These are phyloP conservation scores for Coemansia sp. DNA, from an alignment of 192 early-diverging fungal genomes.

Conservation along the genomic window DNA sequence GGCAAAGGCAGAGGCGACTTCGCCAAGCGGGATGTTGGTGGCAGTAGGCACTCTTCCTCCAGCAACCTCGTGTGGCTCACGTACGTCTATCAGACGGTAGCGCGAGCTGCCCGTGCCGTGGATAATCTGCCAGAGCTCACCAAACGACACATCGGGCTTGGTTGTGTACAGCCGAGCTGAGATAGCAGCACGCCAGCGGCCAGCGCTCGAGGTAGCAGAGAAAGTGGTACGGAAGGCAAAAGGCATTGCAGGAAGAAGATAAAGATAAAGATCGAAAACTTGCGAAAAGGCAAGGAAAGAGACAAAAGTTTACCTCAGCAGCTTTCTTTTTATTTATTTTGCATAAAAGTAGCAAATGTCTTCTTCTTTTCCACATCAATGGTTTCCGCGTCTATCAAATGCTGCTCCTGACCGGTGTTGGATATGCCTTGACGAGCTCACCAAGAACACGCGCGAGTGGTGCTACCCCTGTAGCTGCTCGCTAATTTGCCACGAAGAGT, in stretches of 20 bases:
- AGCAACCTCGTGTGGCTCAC: constrained; percentile 60
- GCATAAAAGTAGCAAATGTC: too few species aligned
- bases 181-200: background rate
- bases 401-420: constrained; percentile 55
- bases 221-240: background rate
- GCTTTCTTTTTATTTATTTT: background rate
- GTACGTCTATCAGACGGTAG: constrained; percentile 65
- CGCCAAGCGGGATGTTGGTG: constrained; percentile 64
- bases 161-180: constrained; percentile 27
- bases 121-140: constrained; percentile 43
- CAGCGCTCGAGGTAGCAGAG: background rate
- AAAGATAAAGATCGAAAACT: background rate
- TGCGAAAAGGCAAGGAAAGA: background rate
- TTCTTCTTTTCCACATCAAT: background rate
- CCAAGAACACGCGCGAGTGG: constrained; percentile 61
- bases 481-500: constrained; percentile 74
- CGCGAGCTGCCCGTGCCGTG: constrained; percentile 30
- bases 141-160: constrained; percentile 46
- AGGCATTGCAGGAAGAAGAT: background rate
- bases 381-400: background rate
- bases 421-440: constrained; percentile 74
- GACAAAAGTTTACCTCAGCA: background rate
- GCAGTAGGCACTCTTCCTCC: constrained; percentile 66
- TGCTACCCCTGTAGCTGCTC: constrained; percentile 71
- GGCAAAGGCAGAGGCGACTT: constrained; percentile 50